phyloP scores from a whole-genome alignment of 345 rosid genomes.

The Acer saccharum region DNA sequence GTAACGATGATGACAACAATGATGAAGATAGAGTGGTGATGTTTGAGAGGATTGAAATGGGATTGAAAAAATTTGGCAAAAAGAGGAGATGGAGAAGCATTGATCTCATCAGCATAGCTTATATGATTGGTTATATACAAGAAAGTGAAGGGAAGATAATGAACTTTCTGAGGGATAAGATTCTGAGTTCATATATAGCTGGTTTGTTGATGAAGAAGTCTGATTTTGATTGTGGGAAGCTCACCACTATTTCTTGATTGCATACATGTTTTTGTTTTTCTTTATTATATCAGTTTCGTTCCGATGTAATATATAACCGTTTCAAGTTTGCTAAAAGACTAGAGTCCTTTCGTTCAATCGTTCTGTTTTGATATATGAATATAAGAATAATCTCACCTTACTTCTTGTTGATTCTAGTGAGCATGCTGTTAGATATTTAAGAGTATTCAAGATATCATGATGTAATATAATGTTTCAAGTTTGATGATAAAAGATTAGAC shows the following conservation, averaged over 20 bases:
- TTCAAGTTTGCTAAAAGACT: too few species aligned
- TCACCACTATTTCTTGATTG: constrained; percentile 18
- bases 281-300: too few species aligned
- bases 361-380: too few species aligned
- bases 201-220: constrained; percentile 37
- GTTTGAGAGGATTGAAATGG: constrained; percentile 37
- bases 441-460: too few species aligned
- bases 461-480: too few species aligned
- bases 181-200: constrained; percentile 35
- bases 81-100: constrained; percentile 75
- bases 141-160: constrained; percentile 40
- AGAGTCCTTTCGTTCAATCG: too few species aligned
- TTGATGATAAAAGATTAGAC: too few species aligned
- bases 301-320: too few species aligned
- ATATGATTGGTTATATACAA: constrained; percentile 52
- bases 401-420: too few species aligned
- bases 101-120: constrained; percentile 51
- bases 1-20: constrained; percentile 9
- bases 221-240: constrained; percentile 54
- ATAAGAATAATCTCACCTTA: too few species aligned
- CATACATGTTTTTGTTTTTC: too few species aligned
- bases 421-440: too few species aligned
- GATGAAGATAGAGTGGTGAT: constrained; percentile 28
- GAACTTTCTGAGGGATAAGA: constrained; percentile 42
- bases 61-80: constrained; percentile 44